phyloP scores from a whole-genome alignment of 495 filamentous ascomycete species.

The Sordaria brevicollis region DNA sequence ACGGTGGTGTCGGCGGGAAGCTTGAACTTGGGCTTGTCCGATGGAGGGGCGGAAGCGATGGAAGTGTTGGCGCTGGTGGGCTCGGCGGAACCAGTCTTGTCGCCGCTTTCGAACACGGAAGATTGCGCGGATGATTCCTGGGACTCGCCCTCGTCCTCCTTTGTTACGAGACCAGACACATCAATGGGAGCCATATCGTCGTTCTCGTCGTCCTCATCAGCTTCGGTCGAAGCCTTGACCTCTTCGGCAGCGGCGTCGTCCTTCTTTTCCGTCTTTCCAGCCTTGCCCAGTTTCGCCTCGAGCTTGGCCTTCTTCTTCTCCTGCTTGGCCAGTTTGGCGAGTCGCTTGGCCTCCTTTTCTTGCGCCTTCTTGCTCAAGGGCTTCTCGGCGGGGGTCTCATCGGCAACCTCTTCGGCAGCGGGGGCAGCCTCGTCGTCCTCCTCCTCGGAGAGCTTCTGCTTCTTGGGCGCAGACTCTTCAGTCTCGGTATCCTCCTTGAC shows the following conservation, averaged over 20 bases:
- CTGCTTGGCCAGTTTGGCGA: conserved; percentile 13
- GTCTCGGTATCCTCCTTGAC: conserved; percentile 24
- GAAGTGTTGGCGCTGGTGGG: conserved; percentile 57
- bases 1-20: conserved; percentile 53
- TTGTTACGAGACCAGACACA: conserved; percentile 29
- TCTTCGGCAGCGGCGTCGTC: conserved; percentile 1
- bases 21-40: conserved; percentile 44
- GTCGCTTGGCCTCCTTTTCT: conserved; percentile 22
- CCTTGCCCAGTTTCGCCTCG: conserved; percentile 3
- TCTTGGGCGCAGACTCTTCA: conserved; percentile 21
- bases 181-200: conserved; percentile 33
- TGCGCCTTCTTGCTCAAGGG: conserved; percentile 13
- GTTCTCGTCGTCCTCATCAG: conserved; percentile 10
- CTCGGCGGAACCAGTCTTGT: conserved; percentile 29
- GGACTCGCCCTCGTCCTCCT: conserved; percentile 36
- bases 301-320: conserved; percentile 17
- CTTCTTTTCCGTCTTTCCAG: neutral
- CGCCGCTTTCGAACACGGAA: conserved; percentile 50
- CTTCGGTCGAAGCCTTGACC: conserved; percentile 11
- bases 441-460: conserved; percentile 17
- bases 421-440: conserved; percentile 10
- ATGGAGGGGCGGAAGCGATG: conserved; percentile 57
- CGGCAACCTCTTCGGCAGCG: conserved; percentile 3
- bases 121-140: conserved; percentile 41
- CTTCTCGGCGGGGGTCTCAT: conserved; percentile 1